phyloP scores from a whole-genome alignment of 202 grass and related monocot genomes.

The Alloteropsis angusta region DNA sequence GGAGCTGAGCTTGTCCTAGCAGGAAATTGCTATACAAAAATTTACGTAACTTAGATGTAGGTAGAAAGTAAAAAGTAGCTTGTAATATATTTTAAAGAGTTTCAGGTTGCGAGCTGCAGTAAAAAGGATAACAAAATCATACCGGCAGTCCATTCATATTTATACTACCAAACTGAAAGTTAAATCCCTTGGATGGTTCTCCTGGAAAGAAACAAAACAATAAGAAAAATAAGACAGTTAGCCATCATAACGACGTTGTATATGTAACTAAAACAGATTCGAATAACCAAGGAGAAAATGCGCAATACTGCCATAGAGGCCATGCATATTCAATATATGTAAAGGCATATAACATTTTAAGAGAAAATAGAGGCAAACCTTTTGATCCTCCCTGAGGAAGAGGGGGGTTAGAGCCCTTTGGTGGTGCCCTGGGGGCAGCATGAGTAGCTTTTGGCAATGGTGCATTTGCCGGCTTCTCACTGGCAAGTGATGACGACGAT shows the following conservation, averaged over 20 bases:
- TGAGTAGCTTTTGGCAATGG: constrained; percentile 35
- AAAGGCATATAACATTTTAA: background rate
- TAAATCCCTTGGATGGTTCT: constrained; percentile 48
- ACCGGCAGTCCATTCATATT: constrained; percentile 66
- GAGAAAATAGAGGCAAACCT: constrained; percentile 35
- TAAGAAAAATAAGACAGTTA: constrained; percentile 1
- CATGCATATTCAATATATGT: background rate
- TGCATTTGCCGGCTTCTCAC: constrained; percentile 30
- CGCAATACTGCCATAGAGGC: background rate
- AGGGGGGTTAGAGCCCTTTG: constrained; percentile 25
- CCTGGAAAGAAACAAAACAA: constrained; percentile 44
- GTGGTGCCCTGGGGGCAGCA: constrained; percentile 34
- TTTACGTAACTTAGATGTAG: constrained; percentile 1
- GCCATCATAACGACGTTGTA: background rate
- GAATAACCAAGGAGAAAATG: background rate
- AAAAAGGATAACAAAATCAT: constrained; percentile 25
- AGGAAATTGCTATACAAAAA: constrained; percentile 51
- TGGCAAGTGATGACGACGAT: background rate
- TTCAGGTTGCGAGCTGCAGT: background rate
- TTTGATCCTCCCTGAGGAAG: constrained; percentile 40
- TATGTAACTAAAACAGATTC: background rate
- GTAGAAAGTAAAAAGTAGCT: background rate
- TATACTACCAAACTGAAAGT: constrained; percentile 86
- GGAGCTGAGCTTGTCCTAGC: constrained; percentile 96
- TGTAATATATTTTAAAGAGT: background rate